These are phyloP conservation scores for Massarina eburnea DNA, from an alignment of 2,329 filamentous ascomycete genomes.

Conservation along the genomic window DNA sequence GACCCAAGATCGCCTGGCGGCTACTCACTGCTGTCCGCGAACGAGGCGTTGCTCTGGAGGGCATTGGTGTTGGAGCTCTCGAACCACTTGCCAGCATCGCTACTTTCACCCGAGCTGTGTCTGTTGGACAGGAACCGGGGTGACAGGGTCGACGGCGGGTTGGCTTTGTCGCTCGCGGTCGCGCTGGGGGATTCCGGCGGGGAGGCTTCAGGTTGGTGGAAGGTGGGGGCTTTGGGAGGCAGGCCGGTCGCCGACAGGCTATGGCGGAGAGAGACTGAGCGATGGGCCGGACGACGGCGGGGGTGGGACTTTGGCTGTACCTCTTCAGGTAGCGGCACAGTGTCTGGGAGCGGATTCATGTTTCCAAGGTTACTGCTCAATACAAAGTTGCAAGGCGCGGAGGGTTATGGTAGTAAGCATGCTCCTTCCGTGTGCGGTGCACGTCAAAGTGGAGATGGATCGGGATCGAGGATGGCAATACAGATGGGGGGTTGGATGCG, in stretches of 20 bases:
- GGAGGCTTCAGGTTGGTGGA: slow-evolving; percentile 12
- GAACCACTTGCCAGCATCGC: slow-evolving; percentile 56
- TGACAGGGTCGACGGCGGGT: slow-evolving; percentile 46
- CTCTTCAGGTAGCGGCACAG: slow-evolving; percentile 12
- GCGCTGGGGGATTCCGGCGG: slow-evolving; percentile 22
- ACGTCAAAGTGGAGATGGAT: too few species aligned
- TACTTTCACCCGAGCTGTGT: slow-evolving; percentile 53
- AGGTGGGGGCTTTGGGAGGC: background rate
- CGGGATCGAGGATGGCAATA: too few species aligned
- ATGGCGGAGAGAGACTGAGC: slow-evolving; percentile 51
- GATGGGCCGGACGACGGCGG: slow-evolving; percentile 47
- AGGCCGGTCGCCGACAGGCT: slow-evolving; percentile 24
- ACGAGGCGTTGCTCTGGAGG: slow-evolving; percentile 38
- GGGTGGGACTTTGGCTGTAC: slow-evolving; percentile 26
- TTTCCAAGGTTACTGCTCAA: background rate
- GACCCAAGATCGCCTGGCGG: background rate
- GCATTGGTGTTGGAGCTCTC: slow-evolving; percentile 54
- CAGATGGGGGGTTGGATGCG: too few species aligned
- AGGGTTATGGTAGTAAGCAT: slow-evolving; percentile 12
- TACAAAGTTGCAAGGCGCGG: background rate
- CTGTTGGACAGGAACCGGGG: slow-evolving; percentile 37
- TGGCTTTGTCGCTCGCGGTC: slow-evolving; percentile 38
- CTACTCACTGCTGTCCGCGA: slow-evolving; percentile 47
- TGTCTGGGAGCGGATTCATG: slow-evolving; percentile 25
- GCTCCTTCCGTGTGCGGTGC: slow-evolving; percentile 16